Base-by-base conservation (phyloP, 148 eudicot genomes). In the Nepenthes mirabilis region DNA sequence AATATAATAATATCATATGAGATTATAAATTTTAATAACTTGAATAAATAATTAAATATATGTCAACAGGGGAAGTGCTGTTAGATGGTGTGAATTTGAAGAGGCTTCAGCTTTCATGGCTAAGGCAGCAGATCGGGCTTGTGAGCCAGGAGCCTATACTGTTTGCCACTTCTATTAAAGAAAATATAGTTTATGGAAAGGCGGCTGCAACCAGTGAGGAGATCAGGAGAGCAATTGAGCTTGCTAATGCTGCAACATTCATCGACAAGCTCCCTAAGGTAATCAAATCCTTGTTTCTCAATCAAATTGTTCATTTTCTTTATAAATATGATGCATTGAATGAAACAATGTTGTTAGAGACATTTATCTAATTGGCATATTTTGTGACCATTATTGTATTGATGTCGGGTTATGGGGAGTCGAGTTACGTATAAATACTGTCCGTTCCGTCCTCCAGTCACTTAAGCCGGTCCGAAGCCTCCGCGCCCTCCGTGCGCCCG, bases 131-230 rank as follows among this genome's bases (percentile, higher is more conserved):
- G 63, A 63, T 75, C 50, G 79, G 74, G 14, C 58, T 75, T 6
- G 79, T 70, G 47, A 75, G 79, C 62, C 79, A 75, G 47, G 79
- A 75, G 35, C 79, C 79, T 14, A 10, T 70, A 2, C 50, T 75
- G 64, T 75, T 75, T 55, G 61, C 71, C 45, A 69, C 75, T 1
- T 66, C 62, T 33, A 75, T 75, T 23, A 70, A 32, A 63, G 79
- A 75, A 11, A 75, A 75, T 57, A 70, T 75, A 34, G 57, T 62
- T 11, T 70, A 75, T 43, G 79, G 79, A 14, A 75, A 75, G 53
- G 79, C 66, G 52, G 75, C 56, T 43, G 79, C 65, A 34, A 62
- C 68, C 2, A 54, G 36, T 11, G 62, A 62, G 54, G 79, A 75
- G 59, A 75, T 75, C 14, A 70, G 36, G 63, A 36, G 67, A 37